phyloP scores from a whole-genome alignment of 495 filamentous ascomycete genomes.

The Penicillium manginii region DNA sequence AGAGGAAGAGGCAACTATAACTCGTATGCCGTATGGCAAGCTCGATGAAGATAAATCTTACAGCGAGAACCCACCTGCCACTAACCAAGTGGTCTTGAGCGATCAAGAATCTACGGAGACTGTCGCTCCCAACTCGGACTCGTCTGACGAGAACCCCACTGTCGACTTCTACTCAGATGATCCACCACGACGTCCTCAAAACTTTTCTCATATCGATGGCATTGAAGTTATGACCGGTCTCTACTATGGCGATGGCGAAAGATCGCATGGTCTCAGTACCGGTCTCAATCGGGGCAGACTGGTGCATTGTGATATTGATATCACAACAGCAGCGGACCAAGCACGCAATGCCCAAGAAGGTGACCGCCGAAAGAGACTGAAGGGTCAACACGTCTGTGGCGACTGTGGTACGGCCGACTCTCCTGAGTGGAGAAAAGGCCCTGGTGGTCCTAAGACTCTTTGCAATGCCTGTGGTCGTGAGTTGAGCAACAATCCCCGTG shows the following conservation, averaged over 20 bases:
- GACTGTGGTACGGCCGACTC: constrained; percentile 95
- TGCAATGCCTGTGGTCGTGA: constrained; percentile 94
- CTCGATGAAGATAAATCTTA: constrained; percentile 10
- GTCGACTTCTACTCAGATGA: constrained; percentile 77
- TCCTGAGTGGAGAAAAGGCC: constrained; percentile 96
- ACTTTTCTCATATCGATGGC: constrained; percentile 75
- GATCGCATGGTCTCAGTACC: constrained; percentile 86
- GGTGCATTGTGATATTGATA: constrained; percentile 84
- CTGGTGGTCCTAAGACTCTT: constrained; percentile 89
- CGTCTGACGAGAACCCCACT: constrained; percentile 67
- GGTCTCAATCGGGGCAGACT: constrained; percentile 77
- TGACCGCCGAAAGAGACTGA: constrained; percentile 90
- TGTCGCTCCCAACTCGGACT: constrained; percentile 64
- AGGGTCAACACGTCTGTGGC: constrained; percentile 95
- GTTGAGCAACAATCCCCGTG: constrained; percentile 24
- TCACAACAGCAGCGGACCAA: constrained; percentile 77
- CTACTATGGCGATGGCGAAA: constrained; percentile 84
- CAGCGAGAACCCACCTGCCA: constrained; percentile 6
- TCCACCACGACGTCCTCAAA: constrained; percentile 74
- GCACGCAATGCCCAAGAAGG: constrained; percentile 48
- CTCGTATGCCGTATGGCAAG: constrained; percentile 14
- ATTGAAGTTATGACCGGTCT: constrained; percentile 95
- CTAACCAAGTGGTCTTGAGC: constrained; percentile 14
- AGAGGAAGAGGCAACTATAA: constrained; percentile 67
- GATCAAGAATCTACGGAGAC: constrained; percentile 56